phyloP scores from a whole-genome alignment of 2,329 filamentous ascomycete genomes.

The Colletotrichum plurivorum region DNA sequence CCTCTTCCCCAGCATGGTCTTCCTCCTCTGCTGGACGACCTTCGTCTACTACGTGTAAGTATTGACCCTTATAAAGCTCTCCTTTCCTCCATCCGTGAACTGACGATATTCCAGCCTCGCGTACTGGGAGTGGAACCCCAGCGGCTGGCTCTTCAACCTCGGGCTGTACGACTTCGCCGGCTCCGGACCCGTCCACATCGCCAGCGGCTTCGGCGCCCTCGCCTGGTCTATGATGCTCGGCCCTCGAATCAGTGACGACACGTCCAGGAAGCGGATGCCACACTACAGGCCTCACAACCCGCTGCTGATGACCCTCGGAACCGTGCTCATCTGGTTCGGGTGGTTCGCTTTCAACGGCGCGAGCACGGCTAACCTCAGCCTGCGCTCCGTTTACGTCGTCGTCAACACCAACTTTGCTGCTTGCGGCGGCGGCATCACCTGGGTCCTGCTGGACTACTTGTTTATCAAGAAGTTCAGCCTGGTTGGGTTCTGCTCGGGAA shows the following conservation, averaged over 20 bases:
- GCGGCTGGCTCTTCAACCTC: slow-evolving; percentile 75
- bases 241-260: slow-evolving; percentile 64
- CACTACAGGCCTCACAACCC: slow-evolving; percentile 72
- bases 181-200: slow-evolving; percentile 75
- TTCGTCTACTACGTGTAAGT: slow-evolving; percentile 69
- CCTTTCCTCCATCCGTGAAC: background rate
- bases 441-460: slow-evolving; percentile 67
- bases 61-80: too few relatives aligned
- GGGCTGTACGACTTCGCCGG: slow-evolving; percentile 73
- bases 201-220: slow-evolving; percentile 73
- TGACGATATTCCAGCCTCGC: slow-evolving; percentile 59
- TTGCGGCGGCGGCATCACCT: slow-evolving; percentile 66
- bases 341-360: slow-evolving; percentile 68
- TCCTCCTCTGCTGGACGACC: slow-evolving; percentile 74
- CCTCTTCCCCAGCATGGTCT: slow-evolving; percentile 68
- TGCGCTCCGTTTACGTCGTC: slow-evolving; percentile 68
- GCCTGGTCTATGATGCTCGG: slow-evolving; percentile 76
- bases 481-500: slow-evolving; percentile 85
- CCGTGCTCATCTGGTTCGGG: slow-evolving; percentile 76
- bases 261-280: slow-evolving; percentile 49
- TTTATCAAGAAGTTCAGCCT: slow-evolving; percentile 64
- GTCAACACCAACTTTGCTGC: slow-evolving; percentile 73
- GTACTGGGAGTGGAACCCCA: slow-evolving; percentile 78
- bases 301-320: slow-evolving; percentile 74
- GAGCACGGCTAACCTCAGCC: slow-evolving; percentile 63